phyloP scores from a whole-genome alignment of 805 yeast species.

The Hanseniaspora lindneri region DNA sequence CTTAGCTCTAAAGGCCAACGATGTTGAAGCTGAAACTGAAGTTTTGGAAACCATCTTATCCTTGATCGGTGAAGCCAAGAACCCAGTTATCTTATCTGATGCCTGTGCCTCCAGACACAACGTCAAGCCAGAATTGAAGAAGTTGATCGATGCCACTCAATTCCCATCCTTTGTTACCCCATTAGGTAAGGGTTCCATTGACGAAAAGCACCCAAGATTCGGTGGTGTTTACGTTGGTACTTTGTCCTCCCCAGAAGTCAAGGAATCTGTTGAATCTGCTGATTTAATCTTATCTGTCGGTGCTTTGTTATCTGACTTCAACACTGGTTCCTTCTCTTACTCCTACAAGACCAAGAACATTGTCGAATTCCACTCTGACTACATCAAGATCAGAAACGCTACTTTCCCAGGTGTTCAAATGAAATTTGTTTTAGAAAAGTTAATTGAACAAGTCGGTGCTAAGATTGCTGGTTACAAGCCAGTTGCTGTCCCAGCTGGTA shows the following conservation, averaged over 20 bases:
- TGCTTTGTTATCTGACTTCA: slow-evolving; percentile 75
- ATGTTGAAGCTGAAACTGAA: slow-evolving; percentile 50
- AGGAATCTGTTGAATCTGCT: slow-evolving; percentile 57
- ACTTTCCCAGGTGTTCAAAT: slow-evolving; percentile 62
- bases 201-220: slow-evolving; percentile 59
- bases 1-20: slow-evolving; percentile 45
- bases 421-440: slow-evolving; percentile 42
- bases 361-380: slow-evolving; percentile 68
- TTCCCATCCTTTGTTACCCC: slow-evolving; percentile 81
- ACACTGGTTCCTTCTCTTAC: slow-evolving; percentile 78
- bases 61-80: slow-evolving; percentile 45
- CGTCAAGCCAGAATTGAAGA: slow-evolving; percentile 49
- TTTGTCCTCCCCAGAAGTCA: slow-evolving; percentile 61
- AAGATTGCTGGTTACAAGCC: slow-evolving; percentile 38
- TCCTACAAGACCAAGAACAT: slow-evolving; percentile 62
- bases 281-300: slow-evolving; percentile 72
- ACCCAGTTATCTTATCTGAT: slow-evolving; percentile 70
- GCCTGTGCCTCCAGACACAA: slow-evolving; percentile 78
- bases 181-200: slow-evolving; percentile 75
- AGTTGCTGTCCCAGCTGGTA: slow-evolving; percentile 41
- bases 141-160: slow-evolving; percentile 53
- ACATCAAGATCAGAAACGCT: slow-evolving; percentile 57
- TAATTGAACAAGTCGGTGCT: slow-evolving; percentile 31
- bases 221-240: slow-evolving; percentile 82
- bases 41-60: slow-evolving; percentile 42